A percentile compares a stretch with the other conserved stretches of the same genome.
Conservation (phyloP, 768 basidiomycete species). For the Clitopilus hobsonii region DNA sequence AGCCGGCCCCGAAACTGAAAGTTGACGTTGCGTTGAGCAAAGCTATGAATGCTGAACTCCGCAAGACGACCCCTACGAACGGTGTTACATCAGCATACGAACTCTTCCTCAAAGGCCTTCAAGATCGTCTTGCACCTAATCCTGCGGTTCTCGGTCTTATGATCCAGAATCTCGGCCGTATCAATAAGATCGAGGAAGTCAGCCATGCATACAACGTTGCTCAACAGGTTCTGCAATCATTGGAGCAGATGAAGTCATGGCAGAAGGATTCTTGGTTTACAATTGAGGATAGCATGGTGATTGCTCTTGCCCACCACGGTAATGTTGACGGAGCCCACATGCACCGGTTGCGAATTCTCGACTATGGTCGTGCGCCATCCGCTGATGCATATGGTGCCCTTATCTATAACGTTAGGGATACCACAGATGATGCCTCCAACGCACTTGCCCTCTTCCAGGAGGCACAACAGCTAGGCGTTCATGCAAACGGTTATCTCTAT, state of each 20-base stretch:
- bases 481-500: slow-evolving; percentile 84
- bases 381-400: slow-evolving; percentile 92
- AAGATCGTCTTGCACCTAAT: slow-evolving; percentile 42
- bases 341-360: slow-evolving; percentile 74
- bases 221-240: slow-evolving; percentile 50
- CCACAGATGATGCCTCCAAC: slow-evolving; percentile 91
- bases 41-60: slow-evolving; percentile 2
- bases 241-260: slow-evolving; percentile 37
- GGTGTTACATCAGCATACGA: slow-evolving; percentile 36
- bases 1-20: slow-evolving; percentile 1
- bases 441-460: slow-evolving; percentile 84
- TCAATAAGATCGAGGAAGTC: slow-evolving; percentile 55
- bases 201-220: slow-evolving; percentile 62
- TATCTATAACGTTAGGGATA: slow-evolving; percentile 84
- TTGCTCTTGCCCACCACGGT: slow-evolving; percentile 78
- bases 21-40: slow-evolving; percentile 7
- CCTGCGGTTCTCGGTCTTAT: slow-evolving; percentile 52
- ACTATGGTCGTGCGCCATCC: slow-evolving; percentile 71
- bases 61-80: background rate
- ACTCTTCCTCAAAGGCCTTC: slow-evolving; percentile 42
- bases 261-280: slow-evolving; percentile 65
- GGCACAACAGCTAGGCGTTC: slow-evolving; percentile 60
- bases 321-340: slow-evolving; percentile 75
- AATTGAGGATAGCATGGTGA: slow-evolving; percentile 88
- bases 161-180: slow-evolving; percentile 66